Percentiles rank a stretch among this genome's conserved stretches.
phyloP scores from a whole-genome alignment of 129 eudicot genomes.

The Centrapalus pauciflorus region DNA sequence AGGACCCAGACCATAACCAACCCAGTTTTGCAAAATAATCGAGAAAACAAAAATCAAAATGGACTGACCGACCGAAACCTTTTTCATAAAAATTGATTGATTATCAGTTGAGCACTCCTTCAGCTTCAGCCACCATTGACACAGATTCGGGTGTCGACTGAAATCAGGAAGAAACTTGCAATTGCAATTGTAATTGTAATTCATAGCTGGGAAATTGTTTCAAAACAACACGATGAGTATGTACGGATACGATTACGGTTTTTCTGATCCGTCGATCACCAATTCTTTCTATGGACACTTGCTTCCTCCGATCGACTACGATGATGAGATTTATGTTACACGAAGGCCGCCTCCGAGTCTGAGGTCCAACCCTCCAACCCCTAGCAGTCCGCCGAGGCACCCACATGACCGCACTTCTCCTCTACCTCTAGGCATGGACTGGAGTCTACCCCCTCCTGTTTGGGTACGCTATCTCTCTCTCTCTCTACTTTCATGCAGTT shows the following conservation, averaged over 20 bases:
- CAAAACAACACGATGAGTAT: constrained; percentile 37
- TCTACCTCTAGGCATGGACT: constrained; percentile 91
- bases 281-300: constrained; percentile 20
- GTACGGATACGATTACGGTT: constrained; percentile 43
- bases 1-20: no score
- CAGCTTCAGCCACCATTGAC: not conserved
- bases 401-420: constrained; percentile 91
- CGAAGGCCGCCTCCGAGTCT: constrained; percentile 20
- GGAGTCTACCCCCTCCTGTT: constrained; percentile 75
- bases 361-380: constrained; percentile 17
- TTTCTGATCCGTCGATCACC: constrained; percentile 36
- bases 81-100: no score
- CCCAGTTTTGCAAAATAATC: no score
- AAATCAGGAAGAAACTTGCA: no score
- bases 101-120: no score
- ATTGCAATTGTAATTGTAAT: no score
- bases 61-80: no score
- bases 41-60: no score
- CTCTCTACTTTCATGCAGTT: no score
- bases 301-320: not conserved
- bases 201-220: not conserved
- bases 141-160: not conserved
- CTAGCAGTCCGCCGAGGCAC: constrained; percentile 42
- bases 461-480: constrained; percentile 38
- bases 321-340: constrained; percentile 13